phyloP scores from a whole-genome alignment of 2,329 filamentous ascomycete species.

The Proliferodiscus dingleyae region DNA sequence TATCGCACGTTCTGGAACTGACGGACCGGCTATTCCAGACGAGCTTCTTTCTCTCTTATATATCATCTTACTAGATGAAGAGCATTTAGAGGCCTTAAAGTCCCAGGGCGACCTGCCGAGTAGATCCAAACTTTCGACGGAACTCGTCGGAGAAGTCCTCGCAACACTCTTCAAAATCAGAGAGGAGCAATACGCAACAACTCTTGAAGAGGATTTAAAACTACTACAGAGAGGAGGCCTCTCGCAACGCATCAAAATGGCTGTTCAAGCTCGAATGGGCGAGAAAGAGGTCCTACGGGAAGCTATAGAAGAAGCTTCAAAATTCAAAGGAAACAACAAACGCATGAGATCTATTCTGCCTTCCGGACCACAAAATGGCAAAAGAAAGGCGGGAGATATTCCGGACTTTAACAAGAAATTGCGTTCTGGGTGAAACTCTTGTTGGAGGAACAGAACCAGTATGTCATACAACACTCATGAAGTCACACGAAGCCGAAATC shows the following conservation, averaged over 20 bases:
- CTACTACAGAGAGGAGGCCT: constrained; percentile 33
- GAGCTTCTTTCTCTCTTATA: constrained; percentile 38
- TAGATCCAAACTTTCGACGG: constrained; percentile 39
- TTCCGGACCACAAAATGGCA: constrained; percentile 8
- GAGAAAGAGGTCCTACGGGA: constrained; percentile 56
- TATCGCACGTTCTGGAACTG: constrained; percentile 32
- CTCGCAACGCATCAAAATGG: constrained; percentile 42
- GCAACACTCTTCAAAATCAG: constrained; percentile 35
- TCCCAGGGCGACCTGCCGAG: constrained; percentile 32
- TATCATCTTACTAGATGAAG: constrained; percentile 36
- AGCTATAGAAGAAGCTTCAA: constrained; percentile 36
- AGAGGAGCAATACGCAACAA: constrained; percentile 47
- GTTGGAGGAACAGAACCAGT: constrained; percentile 5
- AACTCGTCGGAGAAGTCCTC: constrained; percentile 36
- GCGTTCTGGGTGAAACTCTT: constrained; percentile 13
- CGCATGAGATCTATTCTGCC: constrained; percentile 27
- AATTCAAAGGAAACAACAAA: constrained; percentile 27
- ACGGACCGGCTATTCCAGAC: constrained; percentile 29
- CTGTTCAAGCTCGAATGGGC: constrained; percentile 56
- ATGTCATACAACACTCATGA: constrained; percentile 11
- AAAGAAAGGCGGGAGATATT: constrained; percentile 18
- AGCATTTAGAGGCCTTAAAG: constrained; percentile 34
- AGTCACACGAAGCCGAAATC: neutral
- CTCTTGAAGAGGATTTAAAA: constrained; percentile 44
- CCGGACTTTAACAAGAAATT: constrained; percentile 19